Percentiles rank a stretch among this genome's conserved stretches.
phyloP scores from a whole-genome alignment of 208 protist species.

The Vickermania spadyakhi region DNA sequence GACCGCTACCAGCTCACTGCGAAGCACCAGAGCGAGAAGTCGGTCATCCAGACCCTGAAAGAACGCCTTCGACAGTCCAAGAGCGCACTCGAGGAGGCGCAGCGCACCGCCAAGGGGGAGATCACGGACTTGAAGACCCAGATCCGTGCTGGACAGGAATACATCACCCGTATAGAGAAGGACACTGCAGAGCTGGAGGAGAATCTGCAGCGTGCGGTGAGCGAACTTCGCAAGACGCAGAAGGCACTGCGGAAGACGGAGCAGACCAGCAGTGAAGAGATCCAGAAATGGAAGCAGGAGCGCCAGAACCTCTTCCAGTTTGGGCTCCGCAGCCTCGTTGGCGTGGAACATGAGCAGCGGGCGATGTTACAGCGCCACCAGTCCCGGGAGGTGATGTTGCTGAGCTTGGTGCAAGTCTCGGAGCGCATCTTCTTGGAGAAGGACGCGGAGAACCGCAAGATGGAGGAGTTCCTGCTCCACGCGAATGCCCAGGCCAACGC shows the following conservation, averaged over 20 bases:
- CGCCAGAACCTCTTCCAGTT: not conserved
- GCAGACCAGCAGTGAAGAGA: no score
- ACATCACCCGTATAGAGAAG: no score
- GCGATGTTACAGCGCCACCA: conserved; percentile 30
- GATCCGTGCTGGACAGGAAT: not conserved
- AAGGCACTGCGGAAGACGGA: not conserved
- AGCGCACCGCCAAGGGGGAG: not conserved
- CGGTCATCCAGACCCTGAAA: no score
- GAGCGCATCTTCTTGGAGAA: conserved; percentile 20
- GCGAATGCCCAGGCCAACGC: conserved; percentile 1
- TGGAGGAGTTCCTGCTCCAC: conserved; percentile 16
- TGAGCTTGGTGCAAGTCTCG: conserved; percentile 20
- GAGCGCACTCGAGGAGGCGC: not conserved
- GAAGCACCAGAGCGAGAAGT: no score
- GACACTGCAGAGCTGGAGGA: not conserved
- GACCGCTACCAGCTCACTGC: no score
- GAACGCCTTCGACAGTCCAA: no score
- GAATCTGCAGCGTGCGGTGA: conserved; percentile 12
- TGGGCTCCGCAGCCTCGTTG: conserved; percentile 5
- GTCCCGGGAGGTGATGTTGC: conserved; percentile 12
- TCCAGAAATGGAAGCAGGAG: conserved; percentile 1
- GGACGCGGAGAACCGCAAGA: conserved; percentile 4
- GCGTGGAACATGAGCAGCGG: conserved; percentile 31
- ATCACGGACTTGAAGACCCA: not conserved
- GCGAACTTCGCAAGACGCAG: conserved; percentile 6